These are phyloP conservation scores for Echinosophora koreensis DNA, from an alignment of 306 rosid species.

Conservation along the genomic window DNA sequence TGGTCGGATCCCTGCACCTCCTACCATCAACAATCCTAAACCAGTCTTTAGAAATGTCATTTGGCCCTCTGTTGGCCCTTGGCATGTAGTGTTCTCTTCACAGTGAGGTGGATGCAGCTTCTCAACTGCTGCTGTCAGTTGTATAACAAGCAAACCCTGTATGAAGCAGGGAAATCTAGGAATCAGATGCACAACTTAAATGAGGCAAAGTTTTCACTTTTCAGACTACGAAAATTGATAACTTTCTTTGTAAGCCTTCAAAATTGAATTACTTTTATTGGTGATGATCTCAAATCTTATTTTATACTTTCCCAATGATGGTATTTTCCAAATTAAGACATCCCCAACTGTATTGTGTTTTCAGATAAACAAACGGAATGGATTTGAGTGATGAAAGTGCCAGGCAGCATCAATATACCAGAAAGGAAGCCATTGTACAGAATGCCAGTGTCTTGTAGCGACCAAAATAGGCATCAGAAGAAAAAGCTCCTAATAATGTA, in stretches of 20 bases:
- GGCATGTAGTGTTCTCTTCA: conserved; percentile 53
- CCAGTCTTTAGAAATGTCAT: conserved; percentile 65
- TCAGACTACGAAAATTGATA: conserved; percentile 3
- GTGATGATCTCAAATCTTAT: conserved; percentile 14
- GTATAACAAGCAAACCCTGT: conserved; percentile 82
- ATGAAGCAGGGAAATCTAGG: conserved; percentile 37
- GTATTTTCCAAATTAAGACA: conserved; percentile 32
- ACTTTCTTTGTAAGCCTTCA: conserved; percentile 3
- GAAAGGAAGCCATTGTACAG: conserved; percentile 62
- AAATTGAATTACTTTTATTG: conserved; percentile 24
- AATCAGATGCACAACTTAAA: conserved; percentile 36
- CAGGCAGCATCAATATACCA: conserved; percentile 55
- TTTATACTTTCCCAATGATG: conserved; percentile 16
- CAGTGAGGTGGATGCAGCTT: conserved; percentile 77
- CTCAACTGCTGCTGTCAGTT: conserved; percentile 78
- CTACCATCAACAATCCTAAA: conserved; percentile 63
- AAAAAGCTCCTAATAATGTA: conserved; percentile 77
- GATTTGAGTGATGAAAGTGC: conserved; percentile 12
- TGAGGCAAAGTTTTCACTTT: not conserved
- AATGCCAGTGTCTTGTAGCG: conserved; percentile 76
- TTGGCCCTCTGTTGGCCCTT: conserved; percentile 75
- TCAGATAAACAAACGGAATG: conserved; percentile 29
- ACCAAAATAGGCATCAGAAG: conserved; percentile 68
- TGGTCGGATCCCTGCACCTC: conserved; percentile 84
- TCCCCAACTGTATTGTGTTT: conserved; percentile 21